These are phyloP conservation scores for Xylariomycetidae sp. DNA, from an alignment of 2,329 filamentous ascomycete genomes.

Conservation along the genomic window DNA sequence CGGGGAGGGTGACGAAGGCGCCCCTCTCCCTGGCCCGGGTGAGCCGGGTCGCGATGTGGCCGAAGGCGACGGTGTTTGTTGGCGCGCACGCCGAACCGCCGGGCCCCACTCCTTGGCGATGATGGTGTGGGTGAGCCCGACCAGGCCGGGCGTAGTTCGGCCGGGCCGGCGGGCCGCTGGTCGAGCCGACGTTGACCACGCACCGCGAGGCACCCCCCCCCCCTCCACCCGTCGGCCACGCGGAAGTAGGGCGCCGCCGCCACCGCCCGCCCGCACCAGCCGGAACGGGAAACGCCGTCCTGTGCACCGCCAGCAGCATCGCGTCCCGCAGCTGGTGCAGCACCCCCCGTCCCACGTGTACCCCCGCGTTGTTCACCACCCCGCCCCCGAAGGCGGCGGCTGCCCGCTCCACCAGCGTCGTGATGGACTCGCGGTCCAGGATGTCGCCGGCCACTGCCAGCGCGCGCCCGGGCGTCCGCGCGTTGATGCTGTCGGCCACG, in stretches of 20 bases:
- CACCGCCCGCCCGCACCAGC: constrained; percentile 70
- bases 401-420: constrained; percentile 63
- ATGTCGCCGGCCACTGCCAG: constrained; percentile 73
- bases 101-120: constrained; percentile 92
- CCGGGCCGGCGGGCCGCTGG: constrained; percentile 77
- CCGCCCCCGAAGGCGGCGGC: constrained; percentile 75
- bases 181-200: constrained; percentile 80
- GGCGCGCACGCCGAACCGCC: constrained; percentile 67
- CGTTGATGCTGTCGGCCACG: constrained; percentile 66
- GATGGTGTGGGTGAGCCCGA: too few relatives aligned
- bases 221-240: constrained; percentile 75
- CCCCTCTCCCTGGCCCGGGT: constrained; percentile 82
- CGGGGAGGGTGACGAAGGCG: constrained; percentile 69
- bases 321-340: constrained; percentile 94
- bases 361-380: constrained; percentile 88
- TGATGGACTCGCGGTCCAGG: constrained; percentile 63
- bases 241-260: constrained; percentile 82
- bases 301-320: constrained; percentile 76
- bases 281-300: constrained; percentile 82
- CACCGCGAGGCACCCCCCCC: constrained; percentile 69
- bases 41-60: constrained; percentile 71
- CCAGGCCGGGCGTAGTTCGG: too few relatives aligned
- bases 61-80: constrained; percentile 86
- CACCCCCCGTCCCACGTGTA: constrained; percentile 91
- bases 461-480: constrained; percentile 60